Conservation (phyloP, 345 rosid species). For the Toxicodendron radicans region DNA sequence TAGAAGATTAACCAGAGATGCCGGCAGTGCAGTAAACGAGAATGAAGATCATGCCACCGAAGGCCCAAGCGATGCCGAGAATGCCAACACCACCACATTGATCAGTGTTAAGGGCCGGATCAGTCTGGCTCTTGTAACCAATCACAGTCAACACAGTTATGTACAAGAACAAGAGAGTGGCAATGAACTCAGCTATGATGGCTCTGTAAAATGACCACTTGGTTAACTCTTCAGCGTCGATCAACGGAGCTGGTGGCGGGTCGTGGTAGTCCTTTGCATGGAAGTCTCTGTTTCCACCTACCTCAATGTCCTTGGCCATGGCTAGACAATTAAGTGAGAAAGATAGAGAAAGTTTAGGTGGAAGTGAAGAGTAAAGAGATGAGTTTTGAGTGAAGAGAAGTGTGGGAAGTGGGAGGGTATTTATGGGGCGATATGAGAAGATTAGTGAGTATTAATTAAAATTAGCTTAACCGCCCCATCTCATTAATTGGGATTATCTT, state of each 20-base stretch:
- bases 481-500: constrained; percentile 8
- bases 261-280: constrained; percentile 53
- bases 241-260: constrained; percentile 56
- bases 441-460: constrained; percentile 16
- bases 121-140: constrained; percentile 51
- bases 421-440: constrained; percentile 24
- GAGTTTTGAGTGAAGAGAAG: background rate
- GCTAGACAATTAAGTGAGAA: background rate
- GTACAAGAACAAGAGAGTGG: constrained; percentile 65
- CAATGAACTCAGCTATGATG: constrained; percentile 60
- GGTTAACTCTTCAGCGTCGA: constrained; percentile 46
- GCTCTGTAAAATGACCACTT: constrained; percentile 66
- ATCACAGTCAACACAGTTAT: constrained; percentile 63
- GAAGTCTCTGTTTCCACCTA: constrained; percentile 37
- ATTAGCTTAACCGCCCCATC: constrained; percentile 46
- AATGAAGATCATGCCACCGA: constrained; percentile 71
- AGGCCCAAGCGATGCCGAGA: constrained; percentile 71
- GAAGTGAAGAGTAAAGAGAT: background rate
- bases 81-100: constrained; percentile 60
- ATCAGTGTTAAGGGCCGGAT: constrained; percentile 14
- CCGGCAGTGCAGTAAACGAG: constrained; percentile 77
- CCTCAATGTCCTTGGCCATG: constrained; percentile 59
- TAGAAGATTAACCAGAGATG: constrained; percentile 45
- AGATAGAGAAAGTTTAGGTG: background rate
- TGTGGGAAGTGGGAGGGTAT: constrained; percentile 3